Evolutionary conservation across 148 eudicot species (phyloP), one percentile per base, ranked within the genome.

Genomic region (Polygonum maritimum): DNA sequence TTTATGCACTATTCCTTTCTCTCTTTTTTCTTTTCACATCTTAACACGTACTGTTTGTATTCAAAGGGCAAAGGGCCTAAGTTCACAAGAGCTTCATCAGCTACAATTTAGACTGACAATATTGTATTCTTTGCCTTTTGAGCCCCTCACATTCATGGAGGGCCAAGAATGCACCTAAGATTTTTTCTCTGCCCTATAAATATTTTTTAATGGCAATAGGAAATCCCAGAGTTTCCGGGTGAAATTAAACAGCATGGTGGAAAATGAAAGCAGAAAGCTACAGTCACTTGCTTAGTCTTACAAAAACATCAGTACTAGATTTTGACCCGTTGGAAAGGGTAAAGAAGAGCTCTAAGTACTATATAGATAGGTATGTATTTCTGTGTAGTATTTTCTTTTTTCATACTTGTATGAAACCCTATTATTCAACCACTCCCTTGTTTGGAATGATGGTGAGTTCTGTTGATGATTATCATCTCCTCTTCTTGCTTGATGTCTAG

Each of bases 1-100:
- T 36, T 35, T 62, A 12, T 26, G 33, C 39, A 58, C 65, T 21
- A 58, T 58, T 58, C 65, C 35, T 58, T 22, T 48, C 15, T 3
- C n/a, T 54, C 1, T 54, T n/a, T 16, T 21, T 48, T n/a, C 31
- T 62, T 12, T 31, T 62, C 38, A 62, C 39, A 62, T 62, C 4
- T 22, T 26, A 26, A 62, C 31, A 26, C 31, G 31, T 10, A 62
- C 69, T 35, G 71, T 67, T 67, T 9, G 21, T 38, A 67, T 67
- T 67, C 71, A 67, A 67, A 67, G 71, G 15, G 44, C 71, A 35
- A 60, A 60, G 69, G 69, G 31, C 71, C 71, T 36, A 35, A 65
- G 44, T 67, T 35, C 15, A 67, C 33, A 33, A 63, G 39, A 63
- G 39, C 69, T 63, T 33, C 69, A 63, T 63, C 69, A 63, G 40